These are phyloP conservation scores for Fragaria nilgerrensis DNA, from an alignment of 306 rosid species.

Conservation along the genomic window DNA sequence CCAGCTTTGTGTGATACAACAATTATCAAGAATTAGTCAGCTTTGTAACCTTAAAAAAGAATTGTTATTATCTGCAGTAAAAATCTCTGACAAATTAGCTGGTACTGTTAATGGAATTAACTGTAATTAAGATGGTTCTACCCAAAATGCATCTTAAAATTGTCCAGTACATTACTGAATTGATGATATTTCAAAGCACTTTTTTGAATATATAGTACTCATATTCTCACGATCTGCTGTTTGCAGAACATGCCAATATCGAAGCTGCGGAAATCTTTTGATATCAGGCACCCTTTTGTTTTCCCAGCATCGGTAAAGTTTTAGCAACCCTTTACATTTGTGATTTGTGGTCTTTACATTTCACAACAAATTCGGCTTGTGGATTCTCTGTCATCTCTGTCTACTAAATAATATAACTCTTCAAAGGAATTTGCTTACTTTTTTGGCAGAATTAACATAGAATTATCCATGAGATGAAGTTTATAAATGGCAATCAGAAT, in stretches of 20 bases:
- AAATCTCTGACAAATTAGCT: neutral
- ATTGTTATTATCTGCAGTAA: neutral
- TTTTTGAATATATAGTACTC: neutral
- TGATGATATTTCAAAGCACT: neutral
- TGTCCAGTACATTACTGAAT: neutral
- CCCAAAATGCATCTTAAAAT: neutral
- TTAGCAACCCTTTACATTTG: conserved; percentile 22
- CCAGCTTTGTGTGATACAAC: neutral
- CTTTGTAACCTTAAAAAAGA: neutral
- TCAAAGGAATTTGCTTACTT: neutral
- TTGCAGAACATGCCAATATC: conserved; percentile 35
- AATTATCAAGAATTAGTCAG: neutral
- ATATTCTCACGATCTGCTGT: conserved; percentile 25
- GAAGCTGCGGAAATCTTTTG: neutral
- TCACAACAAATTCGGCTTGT: neutral
- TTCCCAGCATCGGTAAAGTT: conserved; percentile 56
- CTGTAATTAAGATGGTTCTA: neutral
- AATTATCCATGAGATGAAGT: neutral
- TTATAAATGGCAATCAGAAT: neutral
- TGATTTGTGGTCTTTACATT: conserved; percentile 1
- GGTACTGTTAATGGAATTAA: neutral
- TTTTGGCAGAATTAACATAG: neutral
- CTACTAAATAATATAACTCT: neutral
- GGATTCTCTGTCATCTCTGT: no score
- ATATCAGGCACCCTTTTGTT: conserved; percentile 27